These are phyloP conservation scores for Blastocystis sp. DNA, from an alignment of 352 stramenopile genomes.

Conservation along the genomic window DNA sequence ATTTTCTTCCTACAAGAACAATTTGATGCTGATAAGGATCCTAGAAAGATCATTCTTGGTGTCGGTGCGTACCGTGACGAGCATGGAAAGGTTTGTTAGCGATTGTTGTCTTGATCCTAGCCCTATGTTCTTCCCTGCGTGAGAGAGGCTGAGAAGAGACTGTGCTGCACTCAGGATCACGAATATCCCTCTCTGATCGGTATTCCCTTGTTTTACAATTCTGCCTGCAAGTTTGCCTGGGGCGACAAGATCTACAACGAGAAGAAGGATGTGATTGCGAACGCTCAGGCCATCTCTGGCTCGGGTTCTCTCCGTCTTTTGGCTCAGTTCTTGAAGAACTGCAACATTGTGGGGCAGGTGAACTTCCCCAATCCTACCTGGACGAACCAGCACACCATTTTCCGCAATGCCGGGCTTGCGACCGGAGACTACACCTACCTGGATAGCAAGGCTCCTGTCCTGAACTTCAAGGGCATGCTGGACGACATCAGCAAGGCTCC, in stretches of 20 bases:
- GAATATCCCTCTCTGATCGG: constrained; percentile 91
- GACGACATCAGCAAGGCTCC: constrained; percentile 86
- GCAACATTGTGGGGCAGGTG: constrained; percentile 70
- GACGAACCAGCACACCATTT: constrained; percentile 95
- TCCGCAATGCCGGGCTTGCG: constrained; percentile 74
- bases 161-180: constrained; percentile 86
- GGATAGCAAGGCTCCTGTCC: constrained; percentile 68
- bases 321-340: constrained; percentile 86
- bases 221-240: constrained; percentile 87
- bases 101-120: neutral
- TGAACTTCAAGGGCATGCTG: constrained; percentile 88
- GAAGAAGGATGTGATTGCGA: constrained; percentile 81
- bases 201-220: constrained; percentile 85
- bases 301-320: constrained; percentile 91
- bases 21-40: constrained; percentile 77
- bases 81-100: constrained; percentile 69
- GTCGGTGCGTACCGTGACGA: constrained; percentile 96
- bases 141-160: constrained; percentile 85
- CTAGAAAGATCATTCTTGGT: constrained; percentile 89
- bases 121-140: constrained; percentile 68
- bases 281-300: constrained; percentile 85
- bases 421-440: constrained; percentile 80
- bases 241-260: constrained; percentile 83
- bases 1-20: constrained; percentile 66
- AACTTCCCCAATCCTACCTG: constrained; percentile 98